Conservation (phyloP, 352 stramenopile genomes). For the Thalassiosira mediterranea region DNA sequence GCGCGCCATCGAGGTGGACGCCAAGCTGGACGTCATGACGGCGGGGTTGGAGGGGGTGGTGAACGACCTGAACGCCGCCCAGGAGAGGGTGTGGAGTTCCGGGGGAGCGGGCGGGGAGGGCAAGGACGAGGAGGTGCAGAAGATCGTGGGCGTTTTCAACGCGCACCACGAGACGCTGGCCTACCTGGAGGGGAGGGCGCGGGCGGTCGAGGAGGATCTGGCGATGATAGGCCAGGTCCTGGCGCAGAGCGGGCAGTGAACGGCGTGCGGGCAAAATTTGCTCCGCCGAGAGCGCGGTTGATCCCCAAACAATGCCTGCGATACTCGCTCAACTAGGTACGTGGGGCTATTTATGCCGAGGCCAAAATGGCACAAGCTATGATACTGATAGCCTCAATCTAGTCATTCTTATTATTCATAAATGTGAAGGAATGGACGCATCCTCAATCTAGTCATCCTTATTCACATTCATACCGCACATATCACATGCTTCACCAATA, state of each 20-base stretch:
- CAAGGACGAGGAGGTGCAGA: constrained; percentile 40
- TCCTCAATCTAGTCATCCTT: no score
- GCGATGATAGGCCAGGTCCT: constrained; percentile 44
- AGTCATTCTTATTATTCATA: no score
- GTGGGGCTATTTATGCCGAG: no score
- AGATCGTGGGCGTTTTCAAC: constrained; percentile 74
- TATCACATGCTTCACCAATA: no score
- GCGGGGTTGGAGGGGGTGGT: constrained; percentile 42
- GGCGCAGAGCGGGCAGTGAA: constrained; percentile 37
- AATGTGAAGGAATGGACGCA: no score
- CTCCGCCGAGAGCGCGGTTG: no score
- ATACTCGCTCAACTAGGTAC: no score
- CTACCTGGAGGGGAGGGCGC: constrained; percentile 61
- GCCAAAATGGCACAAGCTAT: no score
- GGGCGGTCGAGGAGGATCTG: constrained; percentile 69
- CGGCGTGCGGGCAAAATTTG: no score
- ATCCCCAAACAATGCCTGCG: no score
- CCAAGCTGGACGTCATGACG: constrained; percentile 32
- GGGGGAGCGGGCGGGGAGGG: constrained; percentile 19
- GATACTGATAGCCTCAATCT: no score
- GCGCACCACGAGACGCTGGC: constrained; percentile 72
- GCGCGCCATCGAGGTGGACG: constrained; percentile 57
- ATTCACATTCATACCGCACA: no score
- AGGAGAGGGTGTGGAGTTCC: constrained; percentile 50
- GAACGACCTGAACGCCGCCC: constrained; percentile 51